phyloP scores from a whole-genome alignment of 176 grass and related monocot species.

The Aechmea fasciata region DNA sequence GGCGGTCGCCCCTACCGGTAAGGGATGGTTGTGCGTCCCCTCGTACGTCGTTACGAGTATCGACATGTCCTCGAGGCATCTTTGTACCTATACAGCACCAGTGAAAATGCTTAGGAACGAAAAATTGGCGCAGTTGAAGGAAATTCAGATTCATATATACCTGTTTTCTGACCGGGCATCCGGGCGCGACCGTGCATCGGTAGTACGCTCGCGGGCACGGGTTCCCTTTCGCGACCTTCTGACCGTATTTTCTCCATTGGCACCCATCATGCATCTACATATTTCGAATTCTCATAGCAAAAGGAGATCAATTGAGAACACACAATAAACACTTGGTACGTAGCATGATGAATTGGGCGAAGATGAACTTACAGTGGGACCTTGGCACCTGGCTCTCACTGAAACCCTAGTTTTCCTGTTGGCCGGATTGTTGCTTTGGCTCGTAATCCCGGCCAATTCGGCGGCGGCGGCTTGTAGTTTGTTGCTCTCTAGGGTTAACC shows the following conservation, averaged over 20 bases:
- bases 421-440: conserved; percentile 73
- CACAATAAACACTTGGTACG: neutral
- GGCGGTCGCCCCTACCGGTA: conserved; percentile 84
- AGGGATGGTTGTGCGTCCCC: conserved; percentile 95
- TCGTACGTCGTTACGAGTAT: conserved; percentile 97
- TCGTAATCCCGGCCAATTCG: conserved; percentile 27
- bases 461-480: conserved; percentile 20
- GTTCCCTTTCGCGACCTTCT: conserved; percentile 97
- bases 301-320: neutral
- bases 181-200: conserved; percentile 88
- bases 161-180: conserved; percentile 92
- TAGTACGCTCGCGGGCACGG: conserved; percentile 97
- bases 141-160: conserved; percentile 12
- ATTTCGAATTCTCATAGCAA: neutral
- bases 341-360: neutral
- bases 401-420: conserved; percentile 99
- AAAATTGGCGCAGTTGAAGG: neutral
- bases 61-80: conserved; percentile 92
- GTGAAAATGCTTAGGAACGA: neutral
- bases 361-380: conserved; percentile 73
- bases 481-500: conserved; percentile 27
- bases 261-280: conserved; percentile 95
- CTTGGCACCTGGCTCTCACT: conserved; percentile 79
- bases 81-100: conserved; percentile 41
- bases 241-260: conserved; percentile 93